Base-by-base conservation (phyloP, 208 protist species). In the Leishmania mexicana region DNA sequence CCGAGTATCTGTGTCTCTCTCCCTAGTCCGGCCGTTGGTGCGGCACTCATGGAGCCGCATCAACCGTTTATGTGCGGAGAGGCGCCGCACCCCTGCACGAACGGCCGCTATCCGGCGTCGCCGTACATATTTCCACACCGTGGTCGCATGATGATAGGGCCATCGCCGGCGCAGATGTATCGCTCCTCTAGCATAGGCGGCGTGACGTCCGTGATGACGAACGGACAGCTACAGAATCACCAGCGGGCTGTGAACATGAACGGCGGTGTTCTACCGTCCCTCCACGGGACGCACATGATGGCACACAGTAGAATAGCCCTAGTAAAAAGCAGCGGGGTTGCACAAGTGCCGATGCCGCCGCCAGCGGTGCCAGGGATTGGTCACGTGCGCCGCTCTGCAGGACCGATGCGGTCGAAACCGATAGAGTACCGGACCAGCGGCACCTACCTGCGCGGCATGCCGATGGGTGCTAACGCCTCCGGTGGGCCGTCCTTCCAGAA, bases 1-100 rank as follows among this genome's bases (percentile, higher is more conserved):
- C 31, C 24, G 45, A 54, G 24, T 74, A 35, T 74, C 70, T 74
- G 13, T 74, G 38, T 53, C 6, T 71, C 35, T 74, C 42, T 73
- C 15, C 54, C 47, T 35, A 47, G 70, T 45, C 42, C 17, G 40
- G 24, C 31, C 45, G 7, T 31, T 11, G 28, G 70, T 35, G 15
- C 47, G 28, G 45, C 47, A 45, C 24, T 74, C 40, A 81, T 81
- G 82, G 57, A 81, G 51, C 82, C 83, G 8, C 78, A 81, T 28
- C 83, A 85, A 31, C 75, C 76, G 15, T 82, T 82, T 17, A 82
- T 85, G 73, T 82, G 77, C 74, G 78, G 83, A 15, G 78, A 53
- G 17, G 74, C 76, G 51, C 76, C 51, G 64, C 42, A 74, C 7
- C 83, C 77, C 3, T 81, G 65, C 73, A 54, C 70, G 11, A 82